Base-by-base conservation (phyloP, 805 yeast genomes). In the Dipodascus albidus region DNA sequence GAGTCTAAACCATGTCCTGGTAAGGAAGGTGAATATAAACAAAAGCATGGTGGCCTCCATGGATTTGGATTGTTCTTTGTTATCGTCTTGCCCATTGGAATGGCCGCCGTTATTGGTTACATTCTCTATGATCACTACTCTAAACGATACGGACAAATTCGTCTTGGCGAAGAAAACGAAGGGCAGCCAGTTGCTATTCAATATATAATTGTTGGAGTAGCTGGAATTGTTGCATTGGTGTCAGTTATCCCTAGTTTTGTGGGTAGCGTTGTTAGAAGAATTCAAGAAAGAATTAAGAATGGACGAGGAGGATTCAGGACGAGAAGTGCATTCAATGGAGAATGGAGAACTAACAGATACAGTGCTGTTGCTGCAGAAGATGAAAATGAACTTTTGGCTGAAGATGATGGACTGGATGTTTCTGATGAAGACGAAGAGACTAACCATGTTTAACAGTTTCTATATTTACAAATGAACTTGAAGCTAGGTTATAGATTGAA, bases 1-100 rank as follows among this genome's bases (percentile, higher is more conserved):
- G 75, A 71, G 19, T 74, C 85, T 2, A 75, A 71, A 53, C 79
- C 97, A 4, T 93, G 99, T 67, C 97, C 98, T 3, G 98, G 98
- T 1, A 86, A 82, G 61, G 81, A 82, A 56, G 67, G 70, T 9
- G 83, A 87, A 59, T 89, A 80, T 63, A 67, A 73, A 53, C 65
- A 69, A 31, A 69, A 74, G 54, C 77, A 80, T 57, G 55, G 64
- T 2, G 81, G 83, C 1, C 62, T 86, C 2, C 76, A 72, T 11
- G 84, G 87, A 0, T 69, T 74, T 20, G 49, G 42, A 3, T 65
- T 84, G 54, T 68, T 80, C 50, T 53, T 79, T 27, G 73, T 85
- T 1, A 68, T 87, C 19, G 60, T 78, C 6, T 60, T 85, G 17
- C 91, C 95, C 15, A 58, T 83, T 2, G 52, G 70, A 1, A 62